Percentiles rank a stretch among this genome's conserved stretches.
These are phyloP conservation scores for Ananas comosus DNA, from an alignment of 176 grass and related monocot species.

Conservation along the genomic window DNA sequence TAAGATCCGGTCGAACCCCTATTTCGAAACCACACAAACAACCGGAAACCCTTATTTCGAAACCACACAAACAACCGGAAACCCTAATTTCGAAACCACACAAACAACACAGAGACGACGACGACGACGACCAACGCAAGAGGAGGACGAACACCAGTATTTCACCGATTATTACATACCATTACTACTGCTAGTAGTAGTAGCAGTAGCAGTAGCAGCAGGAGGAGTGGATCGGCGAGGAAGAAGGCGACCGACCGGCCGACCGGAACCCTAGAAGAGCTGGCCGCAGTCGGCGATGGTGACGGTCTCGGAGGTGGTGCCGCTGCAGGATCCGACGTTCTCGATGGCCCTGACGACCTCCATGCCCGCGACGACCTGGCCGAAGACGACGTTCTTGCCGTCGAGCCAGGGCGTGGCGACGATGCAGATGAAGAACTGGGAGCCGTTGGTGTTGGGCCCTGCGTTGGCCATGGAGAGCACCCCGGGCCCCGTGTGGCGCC, in stretches of 20 bases:
- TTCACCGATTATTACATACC: too few relatives aligned
- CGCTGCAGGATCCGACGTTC: constrained; percentile 21
- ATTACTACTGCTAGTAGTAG: too few relatives aligned
- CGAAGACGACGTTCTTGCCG: constrained; percentile 42
- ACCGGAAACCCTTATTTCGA: too few relatives aligned
- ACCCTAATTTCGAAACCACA: too few relatives aligned
- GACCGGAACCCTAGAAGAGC: background rate
- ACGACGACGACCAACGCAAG: too few relatives aligned
- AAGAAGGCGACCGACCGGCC: background rate
- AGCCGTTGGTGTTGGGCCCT: constrained; percentile 49
- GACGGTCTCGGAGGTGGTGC: constrained; percentile 28
- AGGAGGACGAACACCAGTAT: too few relatives aligned
- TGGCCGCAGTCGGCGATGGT: constrained; percentile 36
- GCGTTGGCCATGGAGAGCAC: constrained; percentile 55
- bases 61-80: too few relatives aligned
- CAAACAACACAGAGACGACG: too few relatives aligned
- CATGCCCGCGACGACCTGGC: constrained; percentile 30
- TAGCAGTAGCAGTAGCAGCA: too few relatives aligned
- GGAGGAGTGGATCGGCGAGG: background rate
- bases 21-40: too few relatives aligned
- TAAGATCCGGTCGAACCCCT: too few relatives aligned
- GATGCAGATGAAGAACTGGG: constrained; percentile 55
- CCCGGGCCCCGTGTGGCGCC: constrained; percentile 23
- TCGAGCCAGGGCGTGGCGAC: constrained; percentile 38
- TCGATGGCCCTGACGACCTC: constrained; percentile 16